phyloP scores from a whole-genome alignment of 1,284 basidiomycete species.

The Cryptococcus maquisensis region DNA sequence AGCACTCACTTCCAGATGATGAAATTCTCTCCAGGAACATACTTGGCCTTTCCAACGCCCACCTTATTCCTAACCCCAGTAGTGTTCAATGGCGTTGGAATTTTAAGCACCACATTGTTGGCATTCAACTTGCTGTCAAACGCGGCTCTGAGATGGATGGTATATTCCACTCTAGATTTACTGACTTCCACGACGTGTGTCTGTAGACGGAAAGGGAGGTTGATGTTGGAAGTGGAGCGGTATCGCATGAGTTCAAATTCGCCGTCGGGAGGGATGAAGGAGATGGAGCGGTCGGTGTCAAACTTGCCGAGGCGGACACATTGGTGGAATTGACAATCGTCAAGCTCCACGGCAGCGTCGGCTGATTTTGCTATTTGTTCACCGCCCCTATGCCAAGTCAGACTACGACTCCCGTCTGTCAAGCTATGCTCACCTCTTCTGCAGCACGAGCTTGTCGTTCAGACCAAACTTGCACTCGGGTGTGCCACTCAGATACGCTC shows the following conservation, averaged over 20 bases:
- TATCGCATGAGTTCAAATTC: constrained; percentile 99
- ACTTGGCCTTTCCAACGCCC: constrained; percentile 90
- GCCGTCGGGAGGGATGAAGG: constrained; percentile 96
- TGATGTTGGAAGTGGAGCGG: constrained; percentile 91
- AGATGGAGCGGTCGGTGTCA: constrained; percentile 86
- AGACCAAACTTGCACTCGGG: constrained; percentile 96
- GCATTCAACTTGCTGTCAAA: constrained; percentile 90
- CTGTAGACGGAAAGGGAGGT: constrained; percentile 84
- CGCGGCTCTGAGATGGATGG: constrained; percentile 79
- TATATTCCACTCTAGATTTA: constrained; percentile 86
- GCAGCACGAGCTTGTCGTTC: constrained; percentile 95
- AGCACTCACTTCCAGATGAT: constrained; percentile 91
- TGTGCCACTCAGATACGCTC: constrained; percentile 91
- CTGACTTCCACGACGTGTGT: constrained; percentile 90
- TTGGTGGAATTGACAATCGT: constrained; percentile 98
- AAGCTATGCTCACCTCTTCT: constrained; percentile 57
- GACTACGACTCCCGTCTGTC: neutral
- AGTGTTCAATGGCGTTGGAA: constrained; percentile 94
- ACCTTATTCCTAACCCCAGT: constrained; percentile 89
- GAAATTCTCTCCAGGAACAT: constrained; percentile 88
- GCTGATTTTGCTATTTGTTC: constrained; percentile 55
- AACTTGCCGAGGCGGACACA: constrained; percentile 94
- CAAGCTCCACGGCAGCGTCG: constrained; percentile 83
- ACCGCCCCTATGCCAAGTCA: constrained; percentile 28
- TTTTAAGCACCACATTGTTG: constrained; percentile 83